Base-by-base conservation (phyloP, 345 rosid species). In the Ceriops decandra region DNA sequence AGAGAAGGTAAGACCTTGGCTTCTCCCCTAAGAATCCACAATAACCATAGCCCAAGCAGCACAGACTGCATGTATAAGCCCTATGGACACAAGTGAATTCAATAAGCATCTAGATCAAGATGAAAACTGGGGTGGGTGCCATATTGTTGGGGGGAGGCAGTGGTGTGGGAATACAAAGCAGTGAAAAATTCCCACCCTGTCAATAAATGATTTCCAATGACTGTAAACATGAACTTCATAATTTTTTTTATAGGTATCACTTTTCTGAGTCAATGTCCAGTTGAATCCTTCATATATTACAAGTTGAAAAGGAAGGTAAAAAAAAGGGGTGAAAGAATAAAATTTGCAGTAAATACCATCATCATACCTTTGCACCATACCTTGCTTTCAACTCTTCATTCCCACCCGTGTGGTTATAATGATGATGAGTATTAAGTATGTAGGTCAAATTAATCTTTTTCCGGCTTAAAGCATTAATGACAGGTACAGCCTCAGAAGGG, bases 321-420 rank as follows among this genome's bases (percentile, higher is more conserved):
- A 38, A 38, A 13, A 21, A 5, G 24, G 56, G 57, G 7, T 24
- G 24, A 38, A 58, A 54, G 38, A 58, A 13, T 21, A 27, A 4
- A 57, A 75, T 16, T 11, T 51, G 57, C 53, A 35, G 62, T 27
- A 57, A 64, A 70, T 21, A 74, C 65, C 36, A 51, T 68, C 64
- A 51, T 61, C 89, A 67, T 92, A 95, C 98, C 99, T 95, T 92
- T 33, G 99, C 98, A 66, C 99, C 99, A 19, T 86, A 95, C 84
- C 86, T 92, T 76, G 88, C 97, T 87, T 95, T 95, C 85, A 95
- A 79, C 72, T 90, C 98, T 64, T 80, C 71, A 76, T 95, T 95
- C 65, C 99, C 99, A 32, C 95, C 95, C 0, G 97, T 79, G 71
- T 92, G 98, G 76, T 92, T 96, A 79, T 82, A 71, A 75, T 90